Base-by-base conservation (phyloP, 2,329 filamentous ascomycete species). In the Septoria petroselini region DNA sequence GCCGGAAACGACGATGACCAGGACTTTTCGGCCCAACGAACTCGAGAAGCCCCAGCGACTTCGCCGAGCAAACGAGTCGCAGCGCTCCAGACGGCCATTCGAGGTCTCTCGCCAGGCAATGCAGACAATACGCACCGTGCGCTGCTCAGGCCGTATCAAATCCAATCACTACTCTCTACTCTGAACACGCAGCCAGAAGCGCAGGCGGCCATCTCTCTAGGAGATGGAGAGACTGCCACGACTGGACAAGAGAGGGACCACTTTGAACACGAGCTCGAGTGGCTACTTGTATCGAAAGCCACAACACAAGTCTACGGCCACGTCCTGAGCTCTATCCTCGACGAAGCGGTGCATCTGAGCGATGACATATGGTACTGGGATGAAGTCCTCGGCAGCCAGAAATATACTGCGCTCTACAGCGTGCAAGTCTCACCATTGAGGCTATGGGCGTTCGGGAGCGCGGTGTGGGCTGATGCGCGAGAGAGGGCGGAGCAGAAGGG, bases 321-420 rank as follows among this genome's bases (percentile, higher is more conserved):
- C 41, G 78, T 95, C 33, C 74, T 96, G 59, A 83, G 84, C 59
- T 83, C 81, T 0, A 77, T 97, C 3, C 71, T 96, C 8, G 85
- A 91, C 48, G 86, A 93, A 61, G 94, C 90, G 8, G 83, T 91
- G 8, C 85, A 85, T 0, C 71, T 98, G 14, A 87, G 83, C 61
- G 84, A 95, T 58, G 90, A 95, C 60, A 84, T 95, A 18, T 91
- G 86, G 82, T 97, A 97, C 68, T 98, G 93, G 93, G 88, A 95
- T 64, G 86, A 93, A 58, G 80, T 96, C 1, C 72, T 95, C 23
- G 81, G 82, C 7, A 94, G 88, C 0, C 85, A 88, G 59, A 78
- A 82, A 41, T 88, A 85, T 63, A 91, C 87, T 57, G 85, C 83
- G 25, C 67, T 96, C 3, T 96, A 96, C 69, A 85, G 88, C 11